phyloP scores from a whole-genome alignment of 352 stramenopile genomes.

The Globisporangium middletonii region DNA sequence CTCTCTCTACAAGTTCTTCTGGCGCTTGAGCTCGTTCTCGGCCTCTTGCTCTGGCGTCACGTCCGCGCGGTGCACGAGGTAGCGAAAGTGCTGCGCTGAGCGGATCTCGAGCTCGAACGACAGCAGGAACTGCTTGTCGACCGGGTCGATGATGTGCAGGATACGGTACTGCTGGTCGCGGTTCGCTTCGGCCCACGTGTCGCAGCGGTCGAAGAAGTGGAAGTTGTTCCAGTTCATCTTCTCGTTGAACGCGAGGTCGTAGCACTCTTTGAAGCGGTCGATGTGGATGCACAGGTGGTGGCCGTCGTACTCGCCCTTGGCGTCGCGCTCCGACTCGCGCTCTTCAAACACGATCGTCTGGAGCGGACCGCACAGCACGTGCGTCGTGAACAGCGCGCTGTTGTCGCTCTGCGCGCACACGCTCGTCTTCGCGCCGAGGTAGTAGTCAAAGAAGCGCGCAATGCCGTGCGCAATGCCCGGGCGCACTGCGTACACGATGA shows the following conservation, averaged over 20 bases:
- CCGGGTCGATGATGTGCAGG: conserved; percentile 52
- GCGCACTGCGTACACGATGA: conserved; percentile 50
- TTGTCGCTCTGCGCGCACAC: conserved; percentile 26
- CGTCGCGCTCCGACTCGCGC: conserved; percentile 38
- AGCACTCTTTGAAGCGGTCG: conserved; percentile 57
- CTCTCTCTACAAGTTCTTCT: conserved; percentile 42
- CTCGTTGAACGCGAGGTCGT: conserved; percentile 50
- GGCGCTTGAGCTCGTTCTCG: conserved; percentile 46
- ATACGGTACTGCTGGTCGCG: conserved; percentile 73
- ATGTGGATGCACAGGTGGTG: conserved; percentile 78
- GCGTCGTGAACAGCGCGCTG: conserved; percentile 30
- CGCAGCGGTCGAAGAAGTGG: conserved; percentile 66
- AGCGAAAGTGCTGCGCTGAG: conserved; percentile 59
- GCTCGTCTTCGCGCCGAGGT: conserved; percentile 46
- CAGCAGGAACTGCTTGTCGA: conserved; percentile 57
- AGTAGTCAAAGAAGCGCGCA: conserved; percentile 64
- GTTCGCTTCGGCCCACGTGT: conserved; percentile 57
- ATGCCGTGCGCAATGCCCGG: conserved; percentile 54
- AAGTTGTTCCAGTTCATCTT: conserved; percentile 69
- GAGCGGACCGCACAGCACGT: conserved; percentile 45
- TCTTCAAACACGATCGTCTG: conserved; percentile 66
- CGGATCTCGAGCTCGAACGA: conserved; percentile 72
- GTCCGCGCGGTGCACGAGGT: conserved; percentile 55
- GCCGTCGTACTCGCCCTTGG: conserved; percentile 62
- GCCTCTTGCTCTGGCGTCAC: conserved; percentile 43